Evolutionary conservation across 169 alveolate species (phyloP), one percentile per base, ranked within the genome.

Genomic region (Plasmodium fragile): DNA sequence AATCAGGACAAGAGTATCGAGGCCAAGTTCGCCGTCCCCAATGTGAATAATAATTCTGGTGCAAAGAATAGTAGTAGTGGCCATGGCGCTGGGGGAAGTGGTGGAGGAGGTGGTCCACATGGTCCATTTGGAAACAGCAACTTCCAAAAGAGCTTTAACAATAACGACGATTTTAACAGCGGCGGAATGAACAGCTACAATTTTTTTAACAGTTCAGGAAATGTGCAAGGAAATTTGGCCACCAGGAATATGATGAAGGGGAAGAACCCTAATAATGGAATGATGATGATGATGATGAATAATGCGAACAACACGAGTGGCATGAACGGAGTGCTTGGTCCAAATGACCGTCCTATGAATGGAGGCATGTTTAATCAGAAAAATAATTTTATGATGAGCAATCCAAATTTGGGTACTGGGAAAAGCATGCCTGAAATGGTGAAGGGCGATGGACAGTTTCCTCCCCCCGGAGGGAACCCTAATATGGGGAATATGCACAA

Each of bases 1-100:
- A 34, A 43, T 11, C 87, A 85, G 45, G 93, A 85, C 34, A 85
- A 77, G 41, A 85, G 72, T 39, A 85, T 85, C 28, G 93, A 85
- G 36, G 93, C 93, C 3, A 85, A 85, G 18, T 85, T 85, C 55
- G 93, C 93, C 49, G 93, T 85, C 4, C 93, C 93, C 8, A 85
- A 85, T 85, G 87, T 85, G 28, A 84, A 75, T 73, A 84, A 32
- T 25, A 84, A 84, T 75, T 28, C 30, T 3, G 1, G 28, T 59
- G 79, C 28, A 11, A 84, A 73, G 34, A 84, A 73, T 84, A 84
- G 22, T 41, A 73, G 7, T 32, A 77, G 18, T 5, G 81, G 81
- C 8, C 69, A 3, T 22, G 53, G 10, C 79, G 11, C 32, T 49
- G 34, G 32, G 30, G 70, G 70, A 1, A 85, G 69, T 55, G 65